Conservation (phyloP, 169 alveolate species). For the Besnoitia besnoiti region DNA sequence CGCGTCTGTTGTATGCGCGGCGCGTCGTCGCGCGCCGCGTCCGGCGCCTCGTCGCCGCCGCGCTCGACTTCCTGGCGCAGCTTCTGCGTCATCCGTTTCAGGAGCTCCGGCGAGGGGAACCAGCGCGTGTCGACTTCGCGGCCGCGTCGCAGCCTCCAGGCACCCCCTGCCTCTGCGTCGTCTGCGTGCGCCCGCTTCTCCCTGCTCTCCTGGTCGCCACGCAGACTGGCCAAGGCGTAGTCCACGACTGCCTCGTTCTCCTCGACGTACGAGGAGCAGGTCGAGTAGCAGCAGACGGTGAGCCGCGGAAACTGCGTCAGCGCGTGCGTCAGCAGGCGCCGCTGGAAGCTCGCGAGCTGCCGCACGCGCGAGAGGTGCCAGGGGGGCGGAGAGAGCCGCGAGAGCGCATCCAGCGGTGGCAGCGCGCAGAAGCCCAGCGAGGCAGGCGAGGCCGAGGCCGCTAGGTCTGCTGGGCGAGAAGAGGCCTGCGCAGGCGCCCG, state of each 20-base stretch:
- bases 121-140: slow-evolving; percentile 39
- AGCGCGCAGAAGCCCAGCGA: neutral
- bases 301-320: slow-evolving; percentile 68
- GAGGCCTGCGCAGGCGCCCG: neutral
- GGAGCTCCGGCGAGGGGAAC: slow-evolving; percentile 45
- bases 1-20: neutral
- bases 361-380: slow-evolving; percentile 51
- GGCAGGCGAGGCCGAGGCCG: neutral
- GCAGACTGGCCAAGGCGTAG: slow-evolving; percentile 31
- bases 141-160: neutral
- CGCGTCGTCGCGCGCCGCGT: neutral
- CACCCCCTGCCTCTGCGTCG: neutral
- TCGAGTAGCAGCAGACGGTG: slow-evolving; percentile 73
- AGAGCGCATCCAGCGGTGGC: neutral
- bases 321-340: slow-evolving; percentile 72
- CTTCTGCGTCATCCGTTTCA: slow-evolving; percentile 9
- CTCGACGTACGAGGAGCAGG: slow-evolving; percentile 76
- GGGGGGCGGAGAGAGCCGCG: neutral
- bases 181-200: neutral
- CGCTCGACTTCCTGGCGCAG: neutral
- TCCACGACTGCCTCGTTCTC: slow-evolving; percentile 76
- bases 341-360: slow-evolving; percentile 72
- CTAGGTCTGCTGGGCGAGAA: neutral
- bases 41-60: neutral
- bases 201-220: neutral